phyloP scores from a whole-genome alignment of 2,329 filamentous ascomycete species.

The Knufia petricola region DNA sequence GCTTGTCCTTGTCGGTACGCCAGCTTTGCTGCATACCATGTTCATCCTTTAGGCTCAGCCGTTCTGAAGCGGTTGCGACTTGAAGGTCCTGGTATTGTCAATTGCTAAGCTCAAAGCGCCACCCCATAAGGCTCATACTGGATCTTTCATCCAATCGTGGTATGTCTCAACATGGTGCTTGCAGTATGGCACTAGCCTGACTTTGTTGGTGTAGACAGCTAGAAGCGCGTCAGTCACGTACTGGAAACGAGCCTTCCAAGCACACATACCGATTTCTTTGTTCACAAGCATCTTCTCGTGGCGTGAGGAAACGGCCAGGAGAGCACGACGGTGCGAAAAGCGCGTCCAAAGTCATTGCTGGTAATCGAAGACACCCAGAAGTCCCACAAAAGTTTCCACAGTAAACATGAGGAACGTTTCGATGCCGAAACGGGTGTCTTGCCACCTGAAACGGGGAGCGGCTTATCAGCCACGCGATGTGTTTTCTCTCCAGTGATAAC shows the following conservation, averaged over 20 bases:
- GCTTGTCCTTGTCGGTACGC: conserved; percentile 71
- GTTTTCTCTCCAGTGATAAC: no score
- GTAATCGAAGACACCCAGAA: no score
- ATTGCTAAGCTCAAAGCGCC: neutral
- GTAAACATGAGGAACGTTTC: neutral
- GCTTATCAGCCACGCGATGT: no score
- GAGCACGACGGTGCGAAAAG: neutral
- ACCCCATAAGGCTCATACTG: conserved; percentile 35
- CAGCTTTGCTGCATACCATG: conserved; percentile 85
- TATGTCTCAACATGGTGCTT: conserved; percentile 72
- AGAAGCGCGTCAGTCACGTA: neutral
- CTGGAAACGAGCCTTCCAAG: neutral
- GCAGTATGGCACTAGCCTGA: conserved; percentile 77
- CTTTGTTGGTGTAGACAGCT: conserved; percentile 58
- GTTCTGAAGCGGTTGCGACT: conserved; percentile 78
- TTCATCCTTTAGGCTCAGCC: conserved; percentile 68
- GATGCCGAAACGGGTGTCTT: neutral
- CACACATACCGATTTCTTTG: conserved; percentile 24
- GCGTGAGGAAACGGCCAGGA: neutral
- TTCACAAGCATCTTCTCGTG: conserved; percentile 27
- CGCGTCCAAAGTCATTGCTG: neutral
- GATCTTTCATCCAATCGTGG: conserved; percentile 85
- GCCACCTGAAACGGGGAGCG: no score
- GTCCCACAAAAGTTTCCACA: no score
- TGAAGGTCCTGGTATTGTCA: conserved; percentile 53